Evolutionary conservation across 805 yeast genomes (phyloP), one percentile per base, ranked within the genome.

Genomic region (Teunomyces kruisii): DNA sequence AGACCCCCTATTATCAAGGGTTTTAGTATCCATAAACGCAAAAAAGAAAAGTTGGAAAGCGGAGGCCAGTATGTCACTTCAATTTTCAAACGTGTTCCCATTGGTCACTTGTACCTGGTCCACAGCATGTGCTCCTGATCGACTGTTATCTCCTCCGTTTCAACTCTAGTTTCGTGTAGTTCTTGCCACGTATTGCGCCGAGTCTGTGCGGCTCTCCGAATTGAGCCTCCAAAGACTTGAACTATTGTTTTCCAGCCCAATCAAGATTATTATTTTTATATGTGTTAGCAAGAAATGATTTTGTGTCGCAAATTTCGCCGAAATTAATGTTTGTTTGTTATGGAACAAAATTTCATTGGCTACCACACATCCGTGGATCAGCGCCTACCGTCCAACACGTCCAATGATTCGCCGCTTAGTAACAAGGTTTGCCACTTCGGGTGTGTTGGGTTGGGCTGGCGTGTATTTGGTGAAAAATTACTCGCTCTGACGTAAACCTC

Each of bases 251-350:
- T 8, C 3, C 28, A 3, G 9, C 28, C 28, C 3, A 26, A 26
- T 9, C 28, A 26, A 26, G 28, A 3, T 9, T 26, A 26, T 26
- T 26, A 26, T 26, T 26, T 26, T 26, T 9, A 26, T 26, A 9
- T 26, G 28, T 26, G 9, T 26, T 8, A 9, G 9, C 28, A 26
- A 26, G 28, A 8, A 5, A 14, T 3, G 28, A 10, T 33, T 44
- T 44, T 44, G 46, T 44, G 46, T 26, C 27, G 13, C 13, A 7
- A 22, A 14, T 39, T 44, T 44, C 46, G 46, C 43, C 46, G 46
- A 44, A 44, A 44, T 28, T 12, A 27, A n/a, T 24, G 26, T n/a
- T 24, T 29, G 30, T 14, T 16, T 37, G 9, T 22, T 13, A 37
- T 37, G 26, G 19, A 29, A 37, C 29, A 9, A 24, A 24, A 37